A percentile compares a stretch with the other conserved stretches of the same genome.
These are phyloP conservation scores for Tarenaya hassleriana DNA, from an alignment of 345 rosid species.

Conservation along the genomic window DNA sequence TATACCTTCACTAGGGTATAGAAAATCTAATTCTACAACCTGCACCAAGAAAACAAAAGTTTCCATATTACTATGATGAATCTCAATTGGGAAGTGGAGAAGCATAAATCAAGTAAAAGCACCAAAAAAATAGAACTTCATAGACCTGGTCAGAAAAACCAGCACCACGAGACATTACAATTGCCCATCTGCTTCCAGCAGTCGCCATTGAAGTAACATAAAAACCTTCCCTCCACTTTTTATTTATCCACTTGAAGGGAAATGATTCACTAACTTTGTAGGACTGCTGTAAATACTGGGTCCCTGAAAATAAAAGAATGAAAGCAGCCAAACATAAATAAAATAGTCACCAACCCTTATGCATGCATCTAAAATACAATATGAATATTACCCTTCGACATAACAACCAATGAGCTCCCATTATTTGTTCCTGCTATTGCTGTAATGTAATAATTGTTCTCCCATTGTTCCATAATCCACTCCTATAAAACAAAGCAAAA, in stretches of 20 bases:
- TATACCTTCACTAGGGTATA: conserved; percentile 98
- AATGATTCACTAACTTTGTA: conserved; percentile 95
- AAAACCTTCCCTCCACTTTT: conserved; percentile 94
- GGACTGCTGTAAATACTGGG: conserved; percentile 89
- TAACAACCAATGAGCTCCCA: conserved; percentile 89
- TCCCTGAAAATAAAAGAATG: conserved; percentile 47
- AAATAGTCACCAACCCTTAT: background rate
- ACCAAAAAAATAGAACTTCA: background rate
- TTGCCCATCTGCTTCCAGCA: conserved; percentile 95
- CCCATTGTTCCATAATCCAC: conserved; percentile 99
- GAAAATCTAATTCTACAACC: conserved; percentile 97
- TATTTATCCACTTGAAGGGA: conserved; percentile 97
- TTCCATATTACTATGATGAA: background rate
- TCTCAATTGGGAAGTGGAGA: background rate
- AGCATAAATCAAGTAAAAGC: background rate
- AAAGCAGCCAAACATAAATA: conserved; percentile 3
- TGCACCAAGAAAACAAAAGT: conserved; percentile 29
- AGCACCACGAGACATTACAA: conserved; percentile 98
- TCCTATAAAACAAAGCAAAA: conserved; percentile 41
- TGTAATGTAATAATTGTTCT: conserved; percentile 84
- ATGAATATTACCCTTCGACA: conserved; percentile 76
- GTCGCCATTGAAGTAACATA: conserved; percentile 93
- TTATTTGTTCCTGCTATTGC: conserved; percentile 88
- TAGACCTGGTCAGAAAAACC: conserved; percentile 84
- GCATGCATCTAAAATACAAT: conserved; percentile 12